These are phyloP conservation scores for Russula ochroleuca DNA, from an alignment of 768 basidiomycete species.

Conservation along the genomic window DNA sequence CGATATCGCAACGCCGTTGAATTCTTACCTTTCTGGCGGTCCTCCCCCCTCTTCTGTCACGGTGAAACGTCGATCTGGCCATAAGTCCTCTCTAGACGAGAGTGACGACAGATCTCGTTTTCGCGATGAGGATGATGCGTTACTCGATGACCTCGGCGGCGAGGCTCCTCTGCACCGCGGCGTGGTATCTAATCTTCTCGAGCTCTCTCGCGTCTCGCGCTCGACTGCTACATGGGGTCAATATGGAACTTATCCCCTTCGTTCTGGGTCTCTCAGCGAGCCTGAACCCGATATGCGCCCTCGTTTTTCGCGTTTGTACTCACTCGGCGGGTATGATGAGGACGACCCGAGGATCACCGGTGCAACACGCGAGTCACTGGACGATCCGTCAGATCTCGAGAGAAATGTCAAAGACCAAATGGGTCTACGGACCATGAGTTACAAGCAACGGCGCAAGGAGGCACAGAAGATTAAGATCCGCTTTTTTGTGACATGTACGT, in stretches of 20 bases:
- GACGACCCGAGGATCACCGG: constrained; percentile 68
- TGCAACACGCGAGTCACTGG: constrained; percentile 43
- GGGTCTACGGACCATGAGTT: constrained; percentile 54
- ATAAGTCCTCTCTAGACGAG: neutral
- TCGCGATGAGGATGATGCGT: neutral
- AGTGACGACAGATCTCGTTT: neutral
- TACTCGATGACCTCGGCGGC: neutral
- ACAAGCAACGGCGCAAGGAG: constrained; percentile 57
- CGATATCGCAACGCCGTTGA: constrained; percentile 6
- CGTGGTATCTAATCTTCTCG: constrained; percentile 20
- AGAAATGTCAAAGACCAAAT: constrained; percentile 39
- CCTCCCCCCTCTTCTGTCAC: neutral
- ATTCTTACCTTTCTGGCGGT: neutral
- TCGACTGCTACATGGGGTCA: neutral
- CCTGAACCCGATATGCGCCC: constrained; percentile 11
- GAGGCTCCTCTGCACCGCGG: constrained; percentile 6
- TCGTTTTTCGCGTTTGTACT: constrained; percentile 24
- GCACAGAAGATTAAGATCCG: constrained; percentile 59
- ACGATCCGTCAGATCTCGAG: constrained; percentile 56
- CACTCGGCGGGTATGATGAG: constrained; percentile 40
- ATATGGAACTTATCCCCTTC: neutral
- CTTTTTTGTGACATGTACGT: constrained; percentile 62
- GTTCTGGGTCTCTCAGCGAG: constrained; percentile 3
- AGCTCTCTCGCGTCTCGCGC: constrained; percentile 14
- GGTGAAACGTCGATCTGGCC: constrained; percentile 1